Conservation (phyloP, 441 rosid species). For the Populus hybrid region DNA sequence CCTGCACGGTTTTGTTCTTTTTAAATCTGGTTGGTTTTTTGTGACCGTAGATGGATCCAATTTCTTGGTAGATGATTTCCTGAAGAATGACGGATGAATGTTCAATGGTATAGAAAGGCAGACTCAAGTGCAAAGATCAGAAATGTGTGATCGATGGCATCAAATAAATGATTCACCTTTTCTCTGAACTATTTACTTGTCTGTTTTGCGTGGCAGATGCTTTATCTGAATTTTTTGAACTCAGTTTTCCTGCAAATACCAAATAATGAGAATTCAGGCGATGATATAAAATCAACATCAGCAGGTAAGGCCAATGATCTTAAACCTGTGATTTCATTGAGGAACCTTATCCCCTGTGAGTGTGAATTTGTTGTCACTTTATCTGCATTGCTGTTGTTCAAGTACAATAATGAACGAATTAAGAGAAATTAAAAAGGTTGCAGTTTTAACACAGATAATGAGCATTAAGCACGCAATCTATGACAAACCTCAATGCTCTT, state of each 20-base stretch:
- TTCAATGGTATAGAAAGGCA: conserved; percentile 17
- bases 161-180: conserved; percentile 50
- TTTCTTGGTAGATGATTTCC: conserved; percentile 49
- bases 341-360: conserved; percentile 95
- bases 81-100: conserved; percentile 28
- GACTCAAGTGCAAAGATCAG: background rate
- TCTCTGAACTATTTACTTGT: conserved; percentile 32
- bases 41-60: conserved; percentile 24
- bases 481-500: conserved; percentile 68
- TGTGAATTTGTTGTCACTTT: conserved; percentile 81
- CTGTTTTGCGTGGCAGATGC: conserved; percentile 32
- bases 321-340: conserved; percentile 79
- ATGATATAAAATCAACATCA: conserved; percentile 3
- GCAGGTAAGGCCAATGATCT: conserved; percentile 12
- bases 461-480: background rate
- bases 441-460: conserved; percentile 1
- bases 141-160: conserved; percentile 1
- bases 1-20: conserved; percentile 46
- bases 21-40: conserved; percentile 34
- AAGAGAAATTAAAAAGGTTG: background rate
- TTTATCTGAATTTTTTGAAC: conserved; percentile 34
- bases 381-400: conserved; percentile 67
- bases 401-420: conserved; percentile 8
- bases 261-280: conserved; percentile 11
- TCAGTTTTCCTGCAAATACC: conserved; percentile 43